A percentile compares a stretch with the other conserved stretches of the same genome.
Evolutionary conservation across 495 filamentous ascomycete genomes (phyloP).

Genomic region (Xylaria scruposa): DNA sequence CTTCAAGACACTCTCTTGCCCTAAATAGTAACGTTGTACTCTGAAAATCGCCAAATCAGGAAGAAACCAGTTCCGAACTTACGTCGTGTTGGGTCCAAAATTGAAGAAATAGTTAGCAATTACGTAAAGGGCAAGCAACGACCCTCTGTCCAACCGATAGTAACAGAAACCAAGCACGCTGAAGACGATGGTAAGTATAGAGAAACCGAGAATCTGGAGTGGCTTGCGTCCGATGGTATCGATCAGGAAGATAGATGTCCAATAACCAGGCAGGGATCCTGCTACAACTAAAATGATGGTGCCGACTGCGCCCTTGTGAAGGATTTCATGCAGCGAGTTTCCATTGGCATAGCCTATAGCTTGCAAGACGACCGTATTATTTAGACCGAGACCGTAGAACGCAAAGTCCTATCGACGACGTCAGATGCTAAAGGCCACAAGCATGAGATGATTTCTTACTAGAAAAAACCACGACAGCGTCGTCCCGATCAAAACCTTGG

Average conservation of each 20-base stretch:
- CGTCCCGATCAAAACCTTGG: constrained; percentile 77
- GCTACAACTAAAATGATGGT: constrained; percentile 79
- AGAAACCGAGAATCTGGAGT: constrained; percentile 80
- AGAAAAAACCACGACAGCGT: constrained; percentile 83
- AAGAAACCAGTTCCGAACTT: too few relatives aligned
- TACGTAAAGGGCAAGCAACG: constrained; percentile 75
- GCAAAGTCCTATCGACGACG: constrained; percentile 53
- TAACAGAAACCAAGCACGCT: constrained; percentile 75
- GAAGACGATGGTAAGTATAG: constrained; percentile 74
- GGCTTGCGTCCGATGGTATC: constrained; percentile 80
- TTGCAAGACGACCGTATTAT: constrained; percentile 71
- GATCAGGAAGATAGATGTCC: constrained; percentile 72
- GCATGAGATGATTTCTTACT: constrained; percentile 47
- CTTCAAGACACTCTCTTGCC: too few relatives aligned
- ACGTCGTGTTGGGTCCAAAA: constrained; percentile 79
- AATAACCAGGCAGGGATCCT: constrained; percentile 81
- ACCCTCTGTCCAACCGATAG: constrained; percentile 54
- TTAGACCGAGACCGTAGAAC: constrained; percentile 82
- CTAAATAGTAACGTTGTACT: too few relatives aligned
- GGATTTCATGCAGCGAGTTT: constrained; percentile 67
- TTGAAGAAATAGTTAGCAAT: constrained; percentile 77
- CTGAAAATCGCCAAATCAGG: too few relatives aligned
- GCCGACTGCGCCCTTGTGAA: constrained; percentile 74
- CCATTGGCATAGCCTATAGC: constrained; percentile 69
- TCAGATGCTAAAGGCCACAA: constrained; percentile 17